Percentiles rank a stretch among this genome's conserved stretches.
Evolutionary conservation across 139 green algal genomes (phyloP).

Genomic region (Volvox reticuliferus): DNA sequence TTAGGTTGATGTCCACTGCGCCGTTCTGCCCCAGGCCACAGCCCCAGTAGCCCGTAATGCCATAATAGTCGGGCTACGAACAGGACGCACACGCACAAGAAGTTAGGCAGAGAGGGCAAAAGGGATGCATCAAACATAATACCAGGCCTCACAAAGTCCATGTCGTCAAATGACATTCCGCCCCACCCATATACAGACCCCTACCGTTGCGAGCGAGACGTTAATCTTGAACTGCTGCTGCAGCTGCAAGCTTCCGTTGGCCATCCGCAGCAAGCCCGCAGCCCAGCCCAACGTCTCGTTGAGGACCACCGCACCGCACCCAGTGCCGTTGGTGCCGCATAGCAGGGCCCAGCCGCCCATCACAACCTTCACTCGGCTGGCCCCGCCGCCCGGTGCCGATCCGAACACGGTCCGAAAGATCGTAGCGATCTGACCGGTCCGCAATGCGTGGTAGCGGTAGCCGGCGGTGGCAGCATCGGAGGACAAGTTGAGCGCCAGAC

Average conservation of each 20-base stretch:
- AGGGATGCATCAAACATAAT: no score
- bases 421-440: slow-evolving; percentile 29
- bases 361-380: slow-evolving; percentile 32
- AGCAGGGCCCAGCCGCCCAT: slow-evolving; percentile 53
- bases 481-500: slow-evolving; percentile 46
- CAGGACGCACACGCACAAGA: background rate
- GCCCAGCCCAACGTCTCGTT: slow-evolving; percentile 38
- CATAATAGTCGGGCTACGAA: slow-evolving; percentile 41
- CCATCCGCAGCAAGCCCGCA: background rate
- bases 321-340: slow-evolving; percentile 44
- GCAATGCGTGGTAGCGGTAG: slow-evolving; percentile 56
- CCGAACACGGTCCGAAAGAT: slow-evolving; percentile 51
- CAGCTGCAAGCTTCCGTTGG: background rate
- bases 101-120: no score
- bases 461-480: background rate
- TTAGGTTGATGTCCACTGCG: slow-evolving; percentile 14
- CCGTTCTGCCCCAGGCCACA: slow-evolving; percentile 47
- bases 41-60: slow-evolving; percentile 50
- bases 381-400: background rate
- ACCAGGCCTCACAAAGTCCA: no score
- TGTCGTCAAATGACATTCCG: no score
- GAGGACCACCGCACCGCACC: slow-evolving; percentile 41
- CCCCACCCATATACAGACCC: no score
- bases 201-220: no score
- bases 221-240: background rate